phyloP scores from a whole-genome alignment of 2,329 filamentous ascomycete species.

The Alternaria triticina region DNA sequence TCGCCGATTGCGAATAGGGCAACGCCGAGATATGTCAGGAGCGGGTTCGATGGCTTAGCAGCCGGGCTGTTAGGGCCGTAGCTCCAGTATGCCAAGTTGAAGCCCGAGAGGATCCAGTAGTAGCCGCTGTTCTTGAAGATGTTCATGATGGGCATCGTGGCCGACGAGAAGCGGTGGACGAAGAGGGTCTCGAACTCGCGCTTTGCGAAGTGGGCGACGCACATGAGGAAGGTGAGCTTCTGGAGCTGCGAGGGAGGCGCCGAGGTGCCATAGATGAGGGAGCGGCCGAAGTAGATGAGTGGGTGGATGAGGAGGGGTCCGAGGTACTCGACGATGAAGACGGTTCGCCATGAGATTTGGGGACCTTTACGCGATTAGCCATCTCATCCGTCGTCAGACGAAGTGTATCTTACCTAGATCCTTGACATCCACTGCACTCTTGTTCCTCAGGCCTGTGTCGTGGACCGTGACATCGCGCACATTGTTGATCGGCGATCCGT shows the following conservation, averaged over 20 bases:
- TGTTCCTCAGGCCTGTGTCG: constrained; percentile 63
- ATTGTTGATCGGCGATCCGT: constrained; percentile 65
- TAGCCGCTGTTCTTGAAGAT: constrained; percentile 95
- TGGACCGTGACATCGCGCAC: constrained; percentile 59
- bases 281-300: constrained; percentile 72
- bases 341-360: constrained; percentile 90
- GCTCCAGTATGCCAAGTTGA: constrained; percentile 82
- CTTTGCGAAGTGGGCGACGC: constrained; percentile 87
- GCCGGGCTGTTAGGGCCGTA: constrained; percentile 78
- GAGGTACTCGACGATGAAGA: constrained; percentile 94
- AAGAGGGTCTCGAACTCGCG: constrained; percentile 94
- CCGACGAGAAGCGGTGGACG: constrained; percentile 91
- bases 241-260: constrained; percentile 69
- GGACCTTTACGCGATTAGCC: constrained; percentile 63
- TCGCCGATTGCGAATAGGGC: constrained; percentile 79
- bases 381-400: neutral
- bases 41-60: constrained; percentile 58
- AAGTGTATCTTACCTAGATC: constrained; percentile 72
- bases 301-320: constrained; percentile 89
- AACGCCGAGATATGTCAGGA: constrained; percentile 65
- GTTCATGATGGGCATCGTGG: constrained; percentile 89
- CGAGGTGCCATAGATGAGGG: constrained; percentile 70
- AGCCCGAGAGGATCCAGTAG: constrained; percentile 87
- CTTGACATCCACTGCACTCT: constrained; percentile 79
- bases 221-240: constrained; percentile 73